Conservation (phyloP, 1,284 basidiomycete genomes). For the Schizophyllum amplum region DNA sequence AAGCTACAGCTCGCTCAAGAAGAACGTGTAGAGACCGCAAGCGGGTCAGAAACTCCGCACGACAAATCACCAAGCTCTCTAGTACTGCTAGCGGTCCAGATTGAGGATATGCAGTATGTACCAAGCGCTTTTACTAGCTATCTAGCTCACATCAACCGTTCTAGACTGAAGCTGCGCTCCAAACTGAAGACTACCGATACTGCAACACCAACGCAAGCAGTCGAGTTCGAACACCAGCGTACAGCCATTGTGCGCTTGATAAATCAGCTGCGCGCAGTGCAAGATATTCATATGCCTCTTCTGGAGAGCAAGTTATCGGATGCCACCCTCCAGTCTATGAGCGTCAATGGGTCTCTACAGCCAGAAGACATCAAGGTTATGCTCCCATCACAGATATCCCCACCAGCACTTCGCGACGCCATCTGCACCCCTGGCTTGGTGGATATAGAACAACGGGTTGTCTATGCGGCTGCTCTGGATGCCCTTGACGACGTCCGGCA, state of each 20-base stretch:
- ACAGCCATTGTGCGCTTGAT: not conserved
- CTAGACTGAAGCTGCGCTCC: not conserved
- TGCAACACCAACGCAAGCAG: not conserved
- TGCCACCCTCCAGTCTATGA: too few relatives aligned
- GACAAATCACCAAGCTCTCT: conserved; percentile 5
- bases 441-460: not conserved
- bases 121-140: not conserved
- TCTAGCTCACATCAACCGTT: not conserved
- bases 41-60: not conserved
- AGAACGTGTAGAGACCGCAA: not conserved
- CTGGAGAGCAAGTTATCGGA: too few relatives aligned
- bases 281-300: conserved; percentile 7
- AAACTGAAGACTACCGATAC: not conserved
- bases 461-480: too few relatives aligned
- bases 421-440: not conserved
- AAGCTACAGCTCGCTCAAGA: conserved; percentile 4
- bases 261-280: conserved; percentile 1
- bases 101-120: conserved; percentile 11
- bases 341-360: not conserved
- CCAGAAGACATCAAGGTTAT: conserved; percentile 8
- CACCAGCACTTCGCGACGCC: not conserved
- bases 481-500: too few relatives aligned
- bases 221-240: not conserved
- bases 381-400: conserved; percentile 6
- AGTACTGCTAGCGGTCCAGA: conserved; percentile 5